phyloP scores from a whole-genome alignment of 1,139 yeast genomes.

The Waltiozyma sp. region DNA sequence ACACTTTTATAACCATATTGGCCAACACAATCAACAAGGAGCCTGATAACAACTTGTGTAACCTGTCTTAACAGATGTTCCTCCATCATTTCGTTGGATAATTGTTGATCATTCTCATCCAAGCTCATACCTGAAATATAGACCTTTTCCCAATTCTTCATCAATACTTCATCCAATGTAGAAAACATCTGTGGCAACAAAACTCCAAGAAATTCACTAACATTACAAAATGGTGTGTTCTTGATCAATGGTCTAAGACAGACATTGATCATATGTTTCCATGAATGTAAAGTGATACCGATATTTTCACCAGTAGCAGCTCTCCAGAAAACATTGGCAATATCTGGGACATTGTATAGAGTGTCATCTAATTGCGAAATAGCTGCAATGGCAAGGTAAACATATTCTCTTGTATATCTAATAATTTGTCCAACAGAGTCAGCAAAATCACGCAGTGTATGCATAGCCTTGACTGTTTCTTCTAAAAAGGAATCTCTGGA shows the following conservation, averaged over 20 bases:
- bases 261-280: conserved; percentile 93
- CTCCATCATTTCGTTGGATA: conserved; percentile 97
- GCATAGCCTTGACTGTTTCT: conserved; percentile 89
- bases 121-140: conserved; percentile 60
- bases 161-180: conserved; percentile 62
- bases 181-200: conserved; percentile 66
- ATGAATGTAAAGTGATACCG: conserved; percentile 88
- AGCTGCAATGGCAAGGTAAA: conserved; percentile 81
- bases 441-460: conserved; percentile 89
- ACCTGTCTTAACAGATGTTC: conserved; percentile 88
- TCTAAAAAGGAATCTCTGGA: conserved; percentile 91
- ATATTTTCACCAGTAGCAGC: conserved; percentile 78
- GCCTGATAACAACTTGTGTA: conserved; percentile 86
- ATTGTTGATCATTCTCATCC: conserved; percentile 48
- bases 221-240: conserved; percentile 70
- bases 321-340: conserved; percentile 67
- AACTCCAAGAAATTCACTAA: conserved; percentile 60
- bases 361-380: conserved; percentile 86
- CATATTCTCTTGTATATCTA: conserved; percentile 92
- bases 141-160: conserved; percentile 65
- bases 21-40: conserved; percentile 81
- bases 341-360: conserved; percentile 73
- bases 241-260: conserved; percentile 80
- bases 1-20: conserved; percentile 34
- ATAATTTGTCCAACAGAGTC: conserved; percentile 97